Evolutionary conservation across 768 basidiomycete species (phyloP).

Genomic region (Infundibulicybe gibba): DNA sequence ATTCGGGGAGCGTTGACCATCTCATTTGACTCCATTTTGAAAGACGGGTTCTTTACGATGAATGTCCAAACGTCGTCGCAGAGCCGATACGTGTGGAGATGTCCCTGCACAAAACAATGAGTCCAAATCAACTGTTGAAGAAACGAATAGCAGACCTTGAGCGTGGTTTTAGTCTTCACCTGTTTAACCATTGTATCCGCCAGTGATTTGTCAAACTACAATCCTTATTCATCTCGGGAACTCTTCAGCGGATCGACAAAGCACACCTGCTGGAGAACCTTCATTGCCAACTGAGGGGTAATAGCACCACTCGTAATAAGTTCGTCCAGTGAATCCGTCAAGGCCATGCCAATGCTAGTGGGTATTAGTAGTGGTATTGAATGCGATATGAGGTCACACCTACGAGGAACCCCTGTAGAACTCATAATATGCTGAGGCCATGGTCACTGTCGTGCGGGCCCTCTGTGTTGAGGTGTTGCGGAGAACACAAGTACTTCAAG

Average conservation of each 20-base stretch:
- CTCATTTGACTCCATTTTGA: conserved; percentile 95
- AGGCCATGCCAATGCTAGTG: conserved; percentile 91
- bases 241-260: background rate
- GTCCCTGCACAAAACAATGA: conserved; percentile 50
- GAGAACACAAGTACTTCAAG: too few species aligned
- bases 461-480: too few species aligned
- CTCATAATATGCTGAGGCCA: conserved; percentile 88
- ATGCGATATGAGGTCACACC: too few species aligned
- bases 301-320: conserved; percentile 96
- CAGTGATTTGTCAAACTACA: conserved; percentile 92
- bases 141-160: conserved; percentile 61
- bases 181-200: conserved; percentile 91
- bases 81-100: conserved; percentile 86
- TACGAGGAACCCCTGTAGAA: conserved; percentile 92
- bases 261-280: conserved; percentile 91
- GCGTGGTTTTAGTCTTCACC: conserved; percentile 91
- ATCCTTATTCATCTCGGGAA: background rate
- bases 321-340: conserved; percentile 98
- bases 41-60: conserved; percentile 86
- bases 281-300: conserved; percentile 97
- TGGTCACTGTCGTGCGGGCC: conserved; percentile 23
- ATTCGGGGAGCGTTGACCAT: conserved; percentile 72
- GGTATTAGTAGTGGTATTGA: too few species aligned
- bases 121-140: background rate
- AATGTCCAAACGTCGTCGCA: conserved; percentile 99